Conservation (phyloP, 495 filamentous ascomycete genomes). For the Penicillium odoratum region DNA sequence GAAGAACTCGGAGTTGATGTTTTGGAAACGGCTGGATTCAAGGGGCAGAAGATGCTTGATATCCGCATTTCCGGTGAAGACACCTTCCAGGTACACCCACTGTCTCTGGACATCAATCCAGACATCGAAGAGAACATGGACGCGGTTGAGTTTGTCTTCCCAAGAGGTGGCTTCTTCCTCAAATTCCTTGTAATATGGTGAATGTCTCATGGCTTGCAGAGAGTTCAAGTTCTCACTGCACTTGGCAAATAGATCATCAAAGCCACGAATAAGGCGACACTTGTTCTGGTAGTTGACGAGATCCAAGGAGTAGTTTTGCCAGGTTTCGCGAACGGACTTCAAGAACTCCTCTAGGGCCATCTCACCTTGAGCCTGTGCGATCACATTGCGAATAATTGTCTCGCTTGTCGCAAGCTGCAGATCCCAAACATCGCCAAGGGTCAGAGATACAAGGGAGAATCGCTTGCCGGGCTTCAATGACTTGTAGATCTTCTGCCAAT, state of each 20-base stretch:
- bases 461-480: conserved; percentile 84
- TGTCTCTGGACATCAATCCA: conserved; percentile 99
- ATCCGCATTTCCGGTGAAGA: conserved; percentile 97
- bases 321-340: conserved; percentile 93
- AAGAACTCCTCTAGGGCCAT: conserved; percentile 99
- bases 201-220: conserved; percentile 97
- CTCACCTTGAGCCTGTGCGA: conserved; percentile 93
- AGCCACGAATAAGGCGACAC: conserved; percentile 93
- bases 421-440: conserved; percentile 97
- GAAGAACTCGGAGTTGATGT: conserved; percentile 98
- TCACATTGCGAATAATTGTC: conserved; percentile 82
- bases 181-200: conserved; percentile 98
- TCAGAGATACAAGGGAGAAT: conserved; percentile 90
- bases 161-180: conserved; percentile 94
- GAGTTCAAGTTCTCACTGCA: conserved; percentile 98
- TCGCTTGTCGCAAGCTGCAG: conserved; percentile 85
- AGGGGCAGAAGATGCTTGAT: conserved; percentile 97
- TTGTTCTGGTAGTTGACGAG: conserved; percentile 97
- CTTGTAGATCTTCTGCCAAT: conserved; percentile 98
- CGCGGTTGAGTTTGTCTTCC: conserved; percentile 97
- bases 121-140: conserved; percentile 96
- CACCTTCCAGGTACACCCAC: conserved; percentile 98
- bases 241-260: conserved; percentile 97
- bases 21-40: conserved; percentile 94
- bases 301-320: conserved; percentile 92